These are phyloP conservation scores for Verticillium zaregamsianum DNA, from an alignment of 2,329 filamentous ascomycete species.

Conservation along the genomic window DNA sequence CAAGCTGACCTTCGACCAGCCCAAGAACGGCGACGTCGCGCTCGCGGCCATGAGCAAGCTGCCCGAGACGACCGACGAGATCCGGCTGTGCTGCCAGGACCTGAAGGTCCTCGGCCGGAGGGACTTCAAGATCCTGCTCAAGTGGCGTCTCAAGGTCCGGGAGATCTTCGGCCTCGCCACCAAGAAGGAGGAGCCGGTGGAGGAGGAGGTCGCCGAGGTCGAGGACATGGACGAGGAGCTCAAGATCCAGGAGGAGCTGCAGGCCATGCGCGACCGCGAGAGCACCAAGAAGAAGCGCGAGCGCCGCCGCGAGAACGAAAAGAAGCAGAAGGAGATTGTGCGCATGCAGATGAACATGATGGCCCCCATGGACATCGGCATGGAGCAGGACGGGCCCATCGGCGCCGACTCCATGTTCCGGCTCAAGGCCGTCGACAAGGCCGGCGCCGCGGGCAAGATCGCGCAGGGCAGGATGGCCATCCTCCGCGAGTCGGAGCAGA, in stretches of 20 bases:
- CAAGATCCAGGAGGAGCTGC: slow-evolving; percentile 81
- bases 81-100: slow-evolving; percentile 73
- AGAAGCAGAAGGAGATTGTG: slow-evolving; percentile 90
- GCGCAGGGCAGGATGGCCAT: slow-evolving; percentile 75
- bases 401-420: slow-evolving; percentile 84
- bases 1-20: slow-evolving; percentile 75
- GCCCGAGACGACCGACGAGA: slow-evolving; percentile 80
- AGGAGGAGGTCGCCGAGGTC: slow-evolving; percentile 75
- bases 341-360: slow-evolving; percentile 97
- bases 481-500: slow-evolving; percentile 51
- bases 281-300: slow-evolving; percentile 75
- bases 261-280: slow-evolving; percentile 76
- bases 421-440: slow-evolving; percentile 76
- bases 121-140: slow-evolving; percentile 85
- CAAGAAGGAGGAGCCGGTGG: slow-evolving; percentile 39
- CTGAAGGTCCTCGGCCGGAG: slow-evolving; percentile 88
- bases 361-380: slow-evolving; percentile 89
- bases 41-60: slow-evolving; percentile 81
- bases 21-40: slow-evolving; percentile 78
- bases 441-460: slow-evolving; percentile 64
- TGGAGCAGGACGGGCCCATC: slow-evolving; percentile 76
- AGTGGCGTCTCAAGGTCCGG: slow-evolving; percentile 84
- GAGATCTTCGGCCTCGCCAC: slow-evolving; percentile 84
- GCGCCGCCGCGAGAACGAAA: slow-evolving; percentile 82
- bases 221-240: slow-evolving; percentile 94